phyloP scores from a whole-genome alignment of 23 red algal genomes.

The Gracilaria vermiculophylla region DNA sequence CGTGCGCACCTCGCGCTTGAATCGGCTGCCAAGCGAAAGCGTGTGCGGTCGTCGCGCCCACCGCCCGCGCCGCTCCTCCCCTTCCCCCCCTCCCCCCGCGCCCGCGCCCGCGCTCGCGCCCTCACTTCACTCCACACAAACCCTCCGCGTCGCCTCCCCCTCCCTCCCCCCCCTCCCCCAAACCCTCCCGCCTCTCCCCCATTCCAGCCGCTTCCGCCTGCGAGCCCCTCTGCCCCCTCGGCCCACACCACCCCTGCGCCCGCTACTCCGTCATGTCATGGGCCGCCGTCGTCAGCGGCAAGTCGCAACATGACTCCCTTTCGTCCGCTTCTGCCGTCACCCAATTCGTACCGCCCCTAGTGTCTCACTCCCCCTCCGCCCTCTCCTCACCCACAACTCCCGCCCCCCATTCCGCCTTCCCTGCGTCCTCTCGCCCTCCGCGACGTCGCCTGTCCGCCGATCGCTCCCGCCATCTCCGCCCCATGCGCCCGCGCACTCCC shows the following conservation, averaged over 20 bases:
- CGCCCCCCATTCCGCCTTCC: background rate
- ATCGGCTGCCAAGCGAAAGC: slow-evolving; percentile 3
- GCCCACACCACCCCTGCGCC: background rate
- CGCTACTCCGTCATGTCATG: slow-evolving; percentile 39
- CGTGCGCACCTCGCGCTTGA: slow-evolving; percentile 25
- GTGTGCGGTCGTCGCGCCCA: background rate
- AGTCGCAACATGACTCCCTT: slow-evolving; percentile 36
- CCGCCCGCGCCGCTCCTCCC: background rate
- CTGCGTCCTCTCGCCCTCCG: background rate
- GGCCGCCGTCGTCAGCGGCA: slow-evolving; percentile 67
- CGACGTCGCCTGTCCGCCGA: background rate
- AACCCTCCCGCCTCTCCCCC: background rate
- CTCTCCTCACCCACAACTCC: slow-evolving; percentile 15
- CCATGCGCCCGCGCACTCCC: background rate
- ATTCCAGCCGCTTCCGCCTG: background rate
- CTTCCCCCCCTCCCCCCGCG: too few relatives aligned
- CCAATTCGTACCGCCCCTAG: background rate
- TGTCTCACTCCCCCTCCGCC: background rate
- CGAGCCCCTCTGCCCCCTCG: background rate
- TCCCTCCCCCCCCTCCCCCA: background rate
- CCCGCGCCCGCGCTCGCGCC: background rate
- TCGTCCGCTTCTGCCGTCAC: slow-evolving; percentile 21
- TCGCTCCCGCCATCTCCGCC: background rate
- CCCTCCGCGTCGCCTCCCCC: background rate
- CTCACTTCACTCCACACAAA: background rate